Evolutionary conservation across 805 yeast genomes (phyloP).

Genomic region (Hanseniaspora pseudoguilliermondii): DNA sequence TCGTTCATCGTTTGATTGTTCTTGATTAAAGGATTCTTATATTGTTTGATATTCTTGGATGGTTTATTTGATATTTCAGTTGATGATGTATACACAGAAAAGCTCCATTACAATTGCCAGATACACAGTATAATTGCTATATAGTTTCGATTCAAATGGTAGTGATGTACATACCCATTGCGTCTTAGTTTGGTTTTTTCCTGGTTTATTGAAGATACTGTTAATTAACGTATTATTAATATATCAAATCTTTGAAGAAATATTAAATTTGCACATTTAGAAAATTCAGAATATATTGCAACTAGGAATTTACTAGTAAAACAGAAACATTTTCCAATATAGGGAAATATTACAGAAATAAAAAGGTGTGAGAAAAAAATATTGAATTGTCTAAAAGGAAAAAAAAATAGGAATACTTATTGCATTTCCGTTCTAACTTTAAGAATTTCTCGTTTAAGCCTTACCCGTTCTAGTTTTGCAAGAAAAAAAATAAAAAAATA

Average conservation of each 20-base stretch:
- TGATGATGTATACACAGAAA: neutral
- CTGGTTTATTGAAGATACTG: neutral
- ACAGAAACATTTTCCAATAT: no score
- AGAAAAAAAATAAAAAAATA: neutral
- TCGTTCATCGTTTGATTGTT: no score
- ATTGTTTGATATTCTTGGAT: neutral
- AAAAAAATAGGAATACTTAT: no score
- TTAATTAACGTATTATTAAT: neutral
- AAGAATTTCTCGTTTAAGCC: neutral
- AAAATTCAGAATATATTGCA: no score
- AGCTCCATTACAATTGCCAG: neutral
- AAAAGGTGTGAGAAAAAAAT: no score
- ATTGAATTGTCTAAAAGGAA: no score
- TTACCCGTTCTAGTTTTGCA: neutral
- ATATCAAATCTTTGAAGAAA: neutral
- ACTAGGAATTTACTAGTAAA: no score
- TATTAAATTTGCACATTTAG: no score
- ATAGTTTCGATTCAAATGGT: neutral
- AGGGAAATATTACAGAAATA: no score
- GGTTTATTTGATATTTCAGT: neutral
- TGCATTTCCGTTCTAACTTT: neutral
- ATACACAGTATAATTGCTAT: neutral
- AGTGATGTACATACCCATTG: constrained; percentile 12
- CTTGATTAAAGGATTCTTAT: no score
- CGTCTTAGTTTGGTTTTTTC: constrained; percentile 14